phyloP scores from a whole-genome alignment of 805 yeast genomes.

The Priceomyces haplophilus region DNA sequence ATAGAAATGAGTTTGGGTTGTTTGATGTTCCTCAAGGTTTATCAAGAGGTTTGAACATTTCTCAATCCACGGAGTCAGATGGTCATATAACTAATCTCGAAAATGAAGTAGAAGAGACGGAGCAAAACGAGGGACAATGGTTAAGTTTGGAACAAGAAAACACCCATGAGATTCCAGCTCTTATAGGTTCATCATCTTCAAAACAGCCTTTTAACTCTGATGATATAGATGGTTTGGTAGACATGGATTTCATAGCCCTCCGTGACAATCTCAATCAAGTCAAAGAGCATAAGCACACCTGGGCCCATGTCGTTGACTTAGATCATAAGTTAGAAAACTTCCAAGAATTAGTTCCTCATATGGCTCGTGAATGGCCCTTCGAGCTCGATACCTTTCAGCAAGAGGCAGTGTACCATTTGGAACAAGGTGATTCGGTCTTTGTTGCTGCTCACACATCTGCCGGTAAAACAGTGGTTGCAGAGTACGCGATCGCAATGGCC shows the following conservation, averaged over 20 bases:
- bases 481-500: conserved; percentile 97
- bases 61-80: conserved; percentile 6
- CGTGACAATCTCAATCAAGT: conserved; percentile 21
- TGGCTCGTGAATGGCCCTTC: conserved; percentile 94
- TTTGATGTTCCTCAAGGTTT: conserved; percentile 84
- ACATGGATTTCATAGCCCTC: conserved; percentile 30
- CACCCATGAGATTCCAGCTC: not conserved
- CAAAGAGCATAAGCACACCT: conserved; percentile 48
- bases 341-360: conserved; percentile 82
- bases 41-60: conserved; percentile 57
- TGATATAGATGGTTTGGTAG: conserved; percentile 46
- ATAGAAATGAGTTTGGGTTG: conserved; percentile 66
- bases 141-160: not conserved
- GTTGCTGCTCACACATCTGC: conserved; percentile 99
- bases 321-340: conserved; percentile 82
- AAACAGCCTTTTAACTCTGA: conserved; percentile 31
- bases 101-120: conserved; percentile 13
- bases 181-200: not conserved
- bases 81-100: conserved; percentile 13
- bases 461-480: conserved; percentile 98
- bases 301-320: conserved; percentile 96
- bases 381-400: conserved; percentile 93
- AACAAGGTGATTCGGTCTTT: conserved; percentile 97
- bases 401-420: conserved; percentile 94
- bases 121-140: not conserved